Conservation (phyloP, 2,329 filamentous ascomycete species). For the Scytalidium lignicola region DNA sequence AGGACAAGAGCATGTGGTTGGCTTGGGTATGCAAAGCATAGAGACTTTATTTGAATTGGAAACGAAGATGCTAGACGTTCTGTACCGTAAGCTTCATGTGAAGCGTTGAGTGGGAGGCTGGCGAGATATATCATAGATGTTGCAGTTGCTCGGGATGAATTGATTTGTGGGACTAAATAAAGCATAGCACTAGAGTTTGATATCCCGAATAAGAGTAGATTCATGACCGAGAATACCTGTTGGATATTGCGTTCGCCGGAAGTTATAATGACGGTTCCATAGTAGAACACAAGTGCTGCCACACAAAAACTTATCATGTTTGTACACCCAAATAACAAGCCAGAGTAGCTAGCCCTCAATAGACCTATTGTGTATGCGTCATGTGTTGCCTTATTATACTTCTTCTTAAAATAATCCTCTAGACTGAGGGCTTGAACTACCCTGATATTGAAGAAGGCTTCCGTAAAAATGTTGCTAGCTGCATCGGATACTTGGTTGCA, state of each 20-base stretch:
- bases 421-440: conserved; percentile 72
- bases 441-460: conserved; percentile 73
- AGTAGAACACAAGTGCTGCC: conserved; percentile 78
- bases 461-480: conserved; percentile 60
- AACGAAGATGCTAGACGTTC: conserved; percentile 41
- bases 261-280: conserved; percentile 62
- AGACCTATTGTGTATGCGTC: conserved; percentile 56
- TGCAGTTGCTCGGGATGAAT: conserved; percentile 67
- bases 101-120: conserved; percentile 44
- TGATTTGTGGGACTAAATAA: conserved; percentile 74
- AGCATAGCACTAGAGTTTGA: conserved; percentile 66
- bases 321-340: conserved; percentile 71
- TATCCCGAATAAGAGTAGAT: conserved; percentile 79
- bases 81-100: conserved; percentile 33
- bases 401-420: conserved; percentile 64
- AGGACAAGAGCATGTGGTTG: conserved; percentile 51
- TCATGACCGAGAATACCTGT: conserved; percentile 68
- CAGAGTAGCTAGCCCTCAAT: conserved; percentile 60
- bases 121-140: conserved; percentile 67
- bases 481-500: conserved; percentile 59
- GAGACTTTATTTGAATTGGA: conserved; percentile 46
- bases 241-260: conserved; percentile 44
- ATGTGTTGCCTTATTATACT: conserved; percentile 49
- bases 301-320: conserved; percentile 68
- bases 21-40: conserved; percentile 69